phyloP scores from a whole-genome alignment of 768 basidiomycete genomes.

The Hemileccinum rubropunctum region DNA sequence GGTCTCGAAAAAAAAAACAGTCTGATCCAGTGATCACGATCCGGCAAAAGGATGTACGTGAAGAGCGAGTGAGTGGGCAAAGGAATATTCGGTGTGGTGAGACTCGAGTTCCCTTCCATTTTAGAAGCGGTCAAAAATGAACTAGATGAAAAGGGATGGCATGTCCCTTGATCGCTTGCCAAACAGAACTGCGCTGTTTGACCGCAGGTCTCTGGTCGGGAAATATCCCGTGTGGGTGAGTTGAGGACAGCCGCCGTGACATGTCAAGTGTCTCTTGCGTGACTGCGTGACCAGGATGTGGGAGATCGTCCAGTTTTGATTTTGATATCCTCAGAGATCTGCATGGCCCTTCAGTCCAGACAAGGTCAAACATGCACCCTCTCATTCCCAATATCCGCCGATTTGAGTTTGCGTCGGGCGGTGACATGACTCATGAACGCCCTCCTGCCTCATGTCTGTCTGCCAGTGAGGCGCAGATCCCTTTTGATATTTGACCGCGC shows the following conservation, averaged over 20 bases:
- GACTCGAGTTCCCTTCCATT: slow-evolving; percentile 29
- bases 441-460: slow-evolving; percentile 20
- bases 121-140: slow-evolving; percentile 27
- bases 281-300: slow-evolving; percentile 15
- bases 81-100: slow-evolving; percentile 18
- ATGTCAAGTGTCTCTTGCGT: slow-evolving; percentile 10
- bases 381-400: slow-evolving; percentile 10
- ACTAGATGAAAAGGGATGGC: slow-evolving; percentile 27
- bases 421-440: slow-evolving; percentile 13
- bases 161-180: slow-evolving; percentile 33
- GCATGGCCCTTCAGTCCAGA: no score
- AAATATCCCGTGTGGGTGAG: no score
- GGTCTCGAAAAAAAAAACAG: neutral
- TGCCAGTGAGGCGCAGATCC: slow-evolving; percentile 14
- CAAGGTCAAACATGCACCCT: no score
- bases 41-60: slow-evolving; percentile 3
- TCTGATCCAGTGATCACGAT: slow-evolving; percentile 11
- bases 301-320: slow-evolving; percentile 13
- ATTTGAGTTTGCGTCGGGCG: slow-evolving; percentile 3
- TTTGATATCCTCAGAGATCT: slow-evolving; percentile 16
- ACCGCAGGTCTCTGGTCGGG: no score
- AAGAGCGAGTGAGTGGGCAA: slow-evolving; percentile 11
- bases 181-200: slow-evolving; percentile 27
- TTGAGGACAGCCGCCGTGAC: neutral
- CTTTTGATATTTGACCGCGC: slow-evolving; percentile 14